phyloP scores from a whole-genome alignment of 192 early-diverging fungal species.

The Entomortierella parvispora region DNA sequence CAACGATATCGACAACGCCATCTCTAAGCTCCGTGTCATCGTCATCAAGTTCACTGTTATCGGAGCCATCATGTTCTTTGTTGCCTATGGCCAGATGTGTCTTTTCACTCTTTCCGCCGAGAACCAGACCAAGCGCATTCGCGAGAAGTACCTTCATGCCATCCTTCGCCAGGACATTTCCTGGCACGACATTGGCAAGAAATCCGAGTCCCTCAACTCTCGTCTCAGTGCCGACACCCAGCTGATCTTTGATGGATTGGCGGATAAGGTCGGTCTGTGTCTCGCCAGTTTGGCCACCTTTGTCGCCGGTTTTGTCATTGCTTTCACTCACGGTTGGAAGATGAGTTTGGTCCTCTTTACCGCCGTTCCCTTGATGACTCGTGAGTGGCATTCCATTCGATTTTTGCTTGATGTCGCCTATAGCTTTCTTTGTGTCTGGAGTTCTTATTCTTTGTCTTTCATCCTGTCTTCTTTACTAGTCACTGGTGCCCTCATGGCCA shows the following conservation, averaged over 20 bases:
- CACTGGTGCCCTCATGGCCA: constrained; percentile 64
- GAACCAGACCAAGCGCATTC: constrained; percentile 76
- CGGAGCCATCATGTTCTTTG: constrained; percentile 32
- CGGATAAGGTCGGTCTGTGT: constrained; percentile 84
- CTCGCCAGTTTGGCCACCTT: constrained; percentile 74
- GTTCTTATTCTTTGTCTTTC: neutral
- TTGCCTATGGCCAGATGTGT: constrained; percentile 52
- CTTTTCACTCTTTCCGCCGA: constrained; percentile 57
- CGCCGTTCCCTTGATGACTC: constrained; percentile 77
- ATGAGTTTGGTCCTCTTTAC: constrained; percentile 84
- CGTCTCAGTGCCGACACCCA: constrained; percentile 88
- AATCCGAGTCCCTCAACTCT: constrained; percentile 85
- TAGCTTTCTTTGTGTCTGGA: neutral
- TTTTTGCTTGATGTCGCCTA: constrained; percentile 31
- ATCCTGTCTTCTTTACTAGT: constrained; percentile 9
- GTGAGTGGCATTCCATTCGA: constrained; percentile 9
- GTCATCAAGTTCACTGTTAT: constrained; percentile 47
- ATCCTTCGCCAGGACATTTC: constrained; percentile 88
- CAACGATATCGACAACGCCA: constrained; percentile 57
- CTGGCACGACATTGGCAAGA: constrained; percentile 83
- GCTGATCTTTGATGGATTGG: constrained; percentile 88
- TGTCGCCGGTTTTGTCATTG: constrained; percentile 77
- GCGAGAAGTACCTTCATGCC: constrained; percentile 76
- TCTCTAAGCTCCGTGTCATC: constrained; percentile 56
- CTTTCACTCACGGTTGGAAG: constrained; percentile 84